Evolutionary conservation across 208 protist genomes (phyloP), one percentile per base, ranked within the genome.

Genomic region (Herpetomonas samuelpessoai): DNA sequence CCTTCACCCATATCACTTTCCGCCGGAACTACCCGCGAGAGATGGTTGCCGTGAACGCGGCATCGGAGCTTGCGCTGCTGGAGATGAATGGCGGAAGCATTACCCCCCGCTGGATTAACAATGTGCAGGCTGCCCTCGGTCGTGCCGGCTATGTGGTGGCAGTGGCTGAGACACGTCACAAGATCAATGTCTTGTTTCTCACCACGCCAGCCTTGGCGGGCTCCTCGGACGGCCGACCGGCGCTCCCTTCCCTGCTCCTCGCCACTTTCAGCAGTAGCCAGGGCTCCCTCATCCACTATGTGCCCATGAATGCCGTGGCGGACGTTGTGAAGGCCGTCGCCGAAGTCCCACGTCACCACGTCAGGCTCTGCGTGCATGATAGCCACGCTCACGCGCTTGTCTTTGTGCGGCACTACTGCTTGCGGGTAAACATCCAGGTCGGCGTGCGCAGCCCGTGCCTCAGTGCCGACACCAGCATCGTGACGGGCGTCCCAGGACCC

Each of bases 351-450:
- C 64, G 63, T 24, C 75, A 89, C 48, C 78, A 89, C 62, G 81
- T 85, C 21, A 74, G 72, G 27, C 39, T 93, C 14, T 85, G 79
- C 50, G 26, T 72, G 39, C 71, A 84, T 30, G 81, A 84, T 49
- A 54, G 21, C 7, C 60, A 64, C 48, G 35, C 74, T 14, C 61
- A 79, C 28, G 80, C 86, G 10, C 49, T 83, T 30, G 53, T 93
- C 24, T 74, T 74, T 49, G 51, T 88, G 26, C 68, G 78, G 12
- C 50, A 75, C n/a, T 91, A 78, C 38, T 64, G 76, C 30, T 58
- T 94, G n/a, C 81, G 79, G 18, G 66, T 94, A 35, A 94, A 91
- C 71, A 89, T 78, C 52, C 69, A 80, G 29, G 79, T 90, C 10
- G 79, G 82, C 35, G 79, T 86, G 14, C 83, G 78, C 27, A 79